phyloP scores from a whole-genome alignment of 352 stramenopile genomes.

The Hyaloperonospora arabidopsidis region DNA sequence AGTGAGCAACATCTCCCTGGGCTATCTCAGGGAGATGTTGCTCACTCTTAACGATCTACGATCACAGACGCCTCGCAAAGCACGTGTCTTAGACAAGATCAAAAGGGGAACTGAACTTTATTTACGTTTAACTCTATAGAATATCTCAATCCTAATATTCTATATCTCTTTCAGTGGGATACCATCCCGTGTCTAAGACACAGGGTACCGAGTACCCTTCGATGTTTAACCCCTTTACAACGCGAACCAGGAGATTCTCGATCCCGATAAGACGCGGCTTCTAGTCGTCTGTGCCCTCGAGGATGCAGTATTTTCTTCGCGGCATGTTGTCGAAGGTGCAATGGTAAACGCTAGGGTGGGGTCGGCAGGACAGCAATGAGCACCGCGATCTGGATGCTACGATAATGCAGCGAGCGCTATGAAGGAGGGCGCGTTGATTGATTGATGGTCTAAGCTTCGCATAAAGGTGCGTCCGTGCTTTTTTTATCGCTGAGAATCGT shows the following conservation, averaged over 20 bases:
- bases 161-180: no score
- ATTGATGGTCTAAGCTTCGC: conserved; percentile 51
- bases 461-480: conserved; percentile 45
- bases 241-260: conserved; percentile 73
- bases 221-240: no score
- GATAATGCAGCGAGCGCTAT: conserved; percentile 57
- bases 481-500: conserved; percentile 78
- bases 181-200: no score
- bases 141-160: no score
- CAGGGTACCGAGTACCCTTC: no score
- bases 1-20: no score
- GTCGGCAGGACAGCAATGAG: conserved; percentile 56
- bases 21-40: no score
- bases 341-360: conserved; percentile 54
- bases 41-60: no score
- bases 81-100: no score
- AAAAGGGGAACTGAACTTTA: no score
- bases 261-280: conserved; percentile 62
- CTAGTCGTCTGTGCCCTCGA: conserved; percentile 77
- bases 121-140: no score
- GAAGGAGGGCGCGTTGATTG: conserved; percentile 56
- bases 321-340: conserved; percentile 73
- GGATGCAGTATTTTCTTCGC: conserved; percentile 71
- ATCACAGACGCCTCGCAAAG: no score
- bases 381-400: conserved; percentile 61